These are phyloP conservation scores for Nidularia sp. DNA, from an alignment of 768 basidiomycete genomes.

Conservation along the genomic window DNA sequence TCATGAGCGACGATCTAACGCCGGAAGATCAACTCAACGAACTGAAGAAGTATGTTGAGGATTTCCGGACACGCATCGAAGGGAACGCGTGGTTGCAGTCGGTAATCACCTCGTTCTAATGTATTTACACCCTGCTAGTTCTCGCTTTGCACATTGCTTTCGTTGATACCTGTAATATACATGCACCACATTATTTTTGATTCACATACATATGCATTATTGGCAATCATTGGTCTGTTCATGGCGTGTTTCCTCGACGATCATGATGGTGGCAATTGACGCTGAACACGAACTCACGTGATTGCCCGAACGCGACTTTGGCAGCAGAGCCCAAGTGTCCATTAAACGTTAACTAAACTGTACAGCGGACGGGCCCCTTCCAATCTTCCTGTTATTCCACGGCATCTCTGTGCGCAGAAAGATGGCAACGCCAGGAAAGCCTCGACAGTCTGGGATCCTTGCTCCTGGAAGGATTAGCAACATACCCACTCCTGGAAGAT, in stretches of 20 bases:
- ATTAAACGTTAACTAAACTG: too few species aligned
- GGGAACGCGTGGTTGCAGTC: conserved; percentile 75
- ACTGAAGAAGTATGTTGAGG: conserved; percentile 59
- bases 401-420: background rate
- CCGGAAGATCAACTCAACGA: conserved; percentile 42
- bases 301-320: too few species aligned
- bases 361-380: too few species aligned
- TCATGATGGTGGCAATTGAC: too few species aligned
- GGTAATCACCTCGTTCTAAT: conserved; percentile 40
- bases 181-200: background rate
- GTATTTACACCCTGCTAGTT: background rate
- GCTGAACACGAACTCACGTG: too few species aligned
- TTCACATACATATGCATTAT: too few species aligned
- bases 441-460: conserved; percentile 38
- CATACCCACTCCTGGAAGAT: conserved; percentile 71
- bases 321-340: too few species aligned
- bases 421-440: conserved; percentile 38
- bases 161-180: conserved; percentile 5
- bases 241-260: too few species aligned
- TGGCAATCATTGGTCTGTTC: too few species aligned
- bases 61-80: conserved; percentile 68
- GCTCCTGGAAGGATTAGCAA: conserved; percentile 33
- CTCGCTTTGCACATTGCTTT: conserved; percentile 8
- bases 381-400: background rate
- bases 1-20: conserved; percentile 32